Conservation (phyloP, 345 rosid genomes). For the Eucalyptus melliodora region DNA sequence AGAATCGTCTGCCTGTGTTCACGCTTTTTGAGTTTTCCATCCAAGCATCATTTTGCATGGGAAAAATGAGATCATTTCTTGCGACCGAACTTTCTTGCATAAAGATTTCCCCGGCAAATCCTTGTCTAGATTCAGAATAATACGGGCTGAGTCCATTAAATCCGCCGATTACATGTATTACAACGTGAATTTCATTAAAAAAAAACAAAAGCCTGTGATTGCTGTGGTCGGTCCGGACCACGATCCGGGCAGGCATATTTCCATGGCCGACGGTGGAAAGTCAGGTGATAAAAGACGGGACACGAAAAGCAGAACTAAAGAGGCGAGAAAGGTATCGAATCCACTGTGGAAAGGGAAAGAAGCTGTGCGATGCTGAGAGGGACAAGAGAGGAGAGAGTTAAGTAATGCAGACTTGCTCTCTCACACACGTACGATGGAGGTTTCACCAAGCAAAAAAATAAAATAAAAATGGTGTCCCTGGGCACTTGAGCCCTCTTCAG, state of each 20-base stretch:
- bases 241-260: not conserved
- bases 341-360: not conserved
- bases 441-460: not conserved
- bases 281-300: accelerated
- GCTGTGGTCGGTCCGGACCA: accelerated
- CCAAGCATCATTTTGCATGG: not conserved
- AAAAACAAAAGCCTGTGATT: accelerated
- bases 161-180: accelerated
- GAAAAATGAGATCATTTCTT: accelerated
- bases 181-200: not conserved
- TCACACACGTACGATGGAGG: accelerated
- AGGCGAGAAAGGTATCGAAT: not conserved
- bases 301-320: not conserved
- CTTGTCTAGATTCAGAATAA: not conserved
- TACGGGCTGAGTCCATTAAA: accelerated
- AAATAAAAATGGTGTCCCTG: too few relatives aligned
- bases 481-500: accelerated
- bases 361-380: accelerated
- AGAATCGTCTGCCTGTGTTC: accelerated
- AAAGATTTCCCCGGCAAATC: accelerated
- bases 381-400: not conserved
- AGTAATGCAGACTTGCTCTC: accelerated
- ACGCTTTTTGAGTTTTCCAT: not conserved
- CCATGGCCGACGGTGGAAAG: accelerated
- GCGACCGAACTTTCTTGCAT: accelerated